Evolutionary conservation across 441 rosid species (phyloP).

Genomic region (Populus hybrid): DNA sequence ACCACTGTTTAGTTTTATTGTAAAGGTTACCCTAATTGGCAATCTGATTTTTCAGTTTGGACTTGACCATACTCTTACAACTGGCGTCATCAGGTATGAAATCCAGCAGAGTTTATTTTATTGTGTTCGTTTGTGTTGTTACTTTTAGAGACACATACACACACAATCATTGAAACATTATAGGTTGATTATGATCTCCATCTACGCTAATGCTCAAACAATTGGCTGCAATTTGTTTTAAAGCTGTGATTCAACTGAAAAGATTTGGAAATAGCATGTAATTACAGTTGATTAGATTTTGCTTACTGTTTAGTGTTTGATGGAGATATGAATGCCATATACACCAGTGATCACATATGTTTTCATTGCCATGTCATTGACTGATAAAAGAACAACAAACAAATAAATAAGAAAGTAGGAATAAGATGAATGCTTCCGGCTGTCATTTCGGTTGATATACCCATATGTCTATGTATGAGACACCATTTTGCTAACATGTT

Average conservation of each 20-base stretch:
- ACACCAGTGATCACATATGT: background rate
- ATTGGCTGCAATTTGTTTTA: background rate
- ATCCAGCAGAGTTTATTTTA: background rate
- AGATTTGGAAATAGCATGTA: slow-evolving; percentile 4
- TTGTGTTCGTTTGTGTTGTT: background rate
- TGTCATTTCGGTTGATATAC: background rate
- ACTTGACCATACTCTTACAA: slow-evolving; percentile 94
- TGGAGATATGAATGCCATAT: background rate
- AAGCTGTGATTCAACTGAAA: background rate
- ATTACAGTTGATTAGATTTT: background rate
- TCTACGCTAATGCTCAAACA: background rate
- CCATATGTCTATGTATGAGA: background rate
- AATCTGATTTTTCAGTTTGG: slow-evolving; percentile 64
- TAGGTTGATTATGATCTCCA: background rate
- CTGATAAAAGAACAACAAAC: background rate
- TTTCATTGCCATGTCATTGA: background rate
- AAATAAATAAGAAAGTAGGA: background rate
- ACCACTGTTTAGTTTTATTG: background rate
- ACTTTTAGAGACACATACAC: background rate
- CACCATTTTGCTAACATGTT: slow-evolving; percentile 9
- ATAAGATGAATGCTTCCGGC: background rate
- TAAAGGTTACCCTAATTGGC: background rate
- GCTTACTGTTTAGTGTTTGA: background rate
- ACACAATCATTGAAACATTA: background rate
- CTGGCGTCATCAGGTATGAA: slow-evolving; percentile 89